Conservation (phyloP, 306 rosid genomes). For the Styphnolobium japonicum region DNA sequence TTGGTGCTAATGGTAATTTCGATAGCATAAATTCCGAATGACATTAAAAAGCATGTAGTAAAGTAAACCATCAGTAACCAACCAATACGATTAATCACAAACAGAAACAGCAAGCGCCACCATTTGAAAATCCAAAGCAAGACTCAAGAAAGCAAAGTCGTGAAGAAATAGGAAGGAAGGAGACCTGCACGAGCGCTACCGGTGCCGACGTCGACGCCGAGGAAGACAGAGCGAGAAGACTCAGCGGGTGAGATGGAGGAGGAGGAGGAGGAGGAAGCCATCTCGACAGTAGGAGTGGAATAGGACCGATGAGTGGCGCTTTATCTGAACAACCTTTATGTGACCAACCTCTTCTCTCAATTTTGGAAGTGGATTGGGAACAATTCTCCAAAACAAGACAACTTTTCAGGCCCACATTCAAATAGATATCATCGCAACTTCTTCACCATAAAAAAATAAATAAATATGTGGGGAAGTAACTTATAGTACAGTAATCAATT, state of each 20-base stretch:
- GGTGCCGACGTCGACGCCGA: slow-evolving; percentile 94
- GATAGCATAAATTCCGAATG: neutral
- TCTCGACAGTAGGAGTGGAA: slow-evolving; percentile 37
- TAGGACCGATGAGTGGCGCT: slow-evolving; percentile 37
- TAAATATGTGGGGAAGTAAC: neutral
- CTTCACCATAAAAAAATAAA: neutral
- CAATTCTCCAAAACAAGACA: no score
- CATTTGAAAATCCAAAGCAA: neutral
- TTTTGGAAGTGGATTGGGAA: neutral
- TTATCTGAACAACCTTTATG: no score
- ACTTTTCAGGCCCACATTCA: neutral
- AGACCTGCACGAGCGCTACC: slow-evolving; percentile 97
- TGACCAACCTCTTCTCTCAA: slow-evolving; percentile 24
- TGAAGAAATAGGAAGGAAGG: neutral
- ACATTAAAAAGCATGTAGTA: neutral
- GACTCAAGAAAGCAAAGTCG: neutral
- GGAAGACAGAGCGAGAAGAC: slow-evolving; percentile 53
- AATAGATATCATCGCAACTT: neutral
- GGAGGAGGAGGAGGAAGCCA: slow-evolving; percentile 43
- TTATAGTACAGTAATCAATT: no score
- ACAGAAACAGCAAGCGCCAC: no score
- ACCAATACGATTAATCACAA: no score
- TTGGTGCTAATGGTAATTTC: neutral
- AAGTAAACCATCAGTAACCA: neutral
- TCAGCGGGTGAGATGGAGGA: slow-evolving; percentile 12